Percentiles rank a stretch among this genome's conserved stretches.
Evolutionary conservation across 345 rosid species (phyloP).

Genomic region (Dimocarpus longan): DNA sequence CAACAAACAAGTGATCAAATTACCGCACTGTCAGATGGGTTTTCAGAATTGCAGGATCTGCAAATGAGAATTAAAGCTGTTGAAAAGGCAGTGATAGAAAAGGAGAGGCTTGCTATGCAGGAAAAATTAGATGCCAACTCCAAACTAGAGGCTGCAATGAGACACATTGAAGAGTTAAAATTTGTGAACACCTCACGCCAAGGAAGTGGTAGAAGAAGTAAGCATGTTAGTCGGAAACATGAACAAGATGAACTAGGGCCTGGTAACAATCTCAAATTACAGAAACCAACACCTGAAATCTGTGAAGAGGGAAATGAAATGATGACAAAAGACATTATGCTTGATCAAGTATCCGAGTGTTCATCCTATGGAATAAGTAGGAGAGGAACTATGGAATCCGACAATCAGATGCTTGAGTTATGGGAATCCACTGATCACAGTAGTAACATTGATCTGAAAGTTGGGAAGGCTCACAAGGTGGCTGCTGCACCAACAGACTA

Average conservation of each 20-base stretch:
- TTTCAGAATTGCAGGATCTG: constrained; percentile 57
- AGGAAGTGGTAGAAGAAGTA: constrained; percentile 35
- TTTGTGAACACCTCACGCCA: constrained; percentile 28
- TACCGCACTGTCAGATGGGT: constrained; percentile 25
- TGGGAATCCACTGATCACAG: constrained; percentile 51
- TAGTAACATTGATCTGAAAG: constrained; percentile 52
- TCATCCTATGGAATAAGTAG: constrained; percentile 75
- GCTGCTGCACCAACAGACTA: constrained; percentile 14
- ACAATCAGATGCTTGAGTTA: constrained; percentile 58
- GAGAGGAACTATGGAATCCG: constrained; percentile 59
- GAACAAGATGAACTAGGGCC: constrained; percentile 31
- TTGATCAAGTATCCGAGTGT: constrained; percentile 87
- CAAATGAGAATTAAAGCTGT: constrained; percentile 63
- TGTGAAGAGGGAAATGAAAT: constrained; percentile 54
- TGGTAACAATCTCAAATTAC: constrained; percentile 33
- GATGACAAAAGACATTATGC: constrained; percentile 91
- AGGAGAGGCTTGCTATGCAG: constrained; percentile 54
- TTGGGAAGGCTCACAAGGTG: constrained; percentile 41
- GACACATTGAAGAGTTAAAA: constrained; percentile 57
- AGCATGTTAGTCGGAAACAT: constrained; percentile 36
- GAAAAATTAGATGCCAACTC: constrained; percentile 55
- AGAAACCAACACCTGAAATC: constrained; percentile 50
- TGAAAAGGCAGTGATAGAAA: constrained; percentile 60
- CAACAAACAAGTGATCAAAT: constrained; percentile 31
- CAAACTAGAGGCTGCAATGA: constrained; percentile 57